Percentiles rank a stretch among this genome's conserved stretches.
phyloP scores from a whole-genome alignment of 179 eudicot genomes.

The Beta lomatogona region DNA sequence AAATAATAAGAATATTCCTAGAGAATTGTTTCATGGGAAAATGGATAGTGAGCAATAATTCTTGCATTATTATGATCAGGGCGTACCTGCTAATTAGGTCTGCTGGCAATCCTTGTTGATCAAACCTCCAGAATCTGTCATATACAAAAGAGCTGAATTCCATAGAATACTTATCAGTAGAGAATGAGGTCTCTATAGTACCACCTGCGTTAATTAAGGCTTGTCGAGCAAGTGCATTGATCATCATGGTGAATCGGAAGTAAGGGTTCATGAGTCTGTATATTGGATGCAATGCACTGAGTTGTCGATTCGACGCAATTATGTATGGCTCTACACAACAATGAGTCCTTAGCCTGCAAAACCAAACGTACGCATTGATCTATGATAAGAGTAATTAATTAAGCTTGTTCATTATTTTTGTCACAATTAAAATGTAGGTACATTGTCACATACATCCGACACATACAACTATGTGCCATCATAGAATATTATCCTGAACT shows the following conservation, averaged over 20 bases:
- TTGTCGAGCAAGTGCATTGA: slow-evolving; percentile 44
- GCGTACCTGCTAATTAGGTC: slow-evolving; percentile 42
- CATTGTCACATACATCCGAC: too few relatives aligned
- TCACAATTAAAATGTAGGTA: too few relatives aligned
- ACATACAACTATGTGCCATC: too few relatives aligned
- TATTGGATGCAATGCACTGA: slow-evolving; percentile 48
- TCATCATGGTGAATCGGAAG: slow-evolving; percentile 50
- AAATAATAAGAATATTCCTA: too few relatives aligned
- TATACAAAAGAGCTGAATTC: slow-evolving; percentile 46
- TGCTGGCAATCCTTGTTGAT: slow-evolving; percentile 40
- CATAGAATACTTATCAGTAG: slow-evolving; percentile 38
- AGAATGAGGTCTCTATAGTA: slow-evolving; percentile 36
- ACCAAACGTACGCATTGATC: not conserved
- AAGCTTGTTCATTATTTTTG: too few relatives aligned
- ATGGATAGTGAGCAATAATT: too few relatives aligned
- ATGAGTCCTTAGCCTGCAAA: slow-evolving; percentile 46
- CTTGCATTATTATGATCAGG: not conserved
- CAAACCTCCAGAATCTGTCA: slow-evolving; percentile 44
- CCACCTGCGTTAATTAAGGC: slow-evolving; percentile 41
- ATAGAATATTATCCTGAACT: too few relatives aligned
- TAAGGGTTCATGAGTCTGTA: slow-evolving; percentile 39
- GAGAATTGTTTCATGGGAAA: too few relatives aligned
- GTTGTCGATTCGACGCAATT: slow-evolving; percentile 43
- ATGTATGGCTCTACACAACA: slow-evolving; percentile 46
- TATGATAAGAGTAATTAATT: not conserved